Evolutionary conservation across 2,329 filamentous ascomycete genomes (phyloP), one percentile per base, ranked within the genome.

Genomic region (Curvularia spicifera): DNA sequence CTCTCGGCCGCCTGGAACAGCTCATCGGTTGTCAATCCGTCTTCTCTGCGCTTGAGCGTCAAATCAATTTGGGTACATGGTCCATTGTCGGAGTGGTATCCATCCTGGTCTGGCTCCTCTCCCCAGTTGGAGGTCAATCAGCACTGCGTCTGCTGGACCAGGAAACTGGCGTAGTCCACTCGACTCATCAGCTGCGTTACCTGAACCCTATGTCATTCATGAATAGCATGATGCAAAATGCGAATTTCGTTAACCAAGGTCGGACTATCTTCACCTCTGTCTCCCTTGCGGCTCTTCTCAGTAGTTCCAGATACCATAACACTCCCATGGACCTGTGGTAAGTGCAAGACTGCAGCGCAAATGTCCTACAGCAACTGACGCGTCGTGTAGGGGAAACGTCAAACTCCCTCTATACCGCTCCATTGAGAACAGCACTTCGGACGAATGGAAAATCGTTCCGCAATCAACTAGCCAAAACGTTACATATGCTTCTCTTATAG

Each of bases 121-220:
- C 71, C 5, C 71, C 71, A 1, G 58, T 74, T 12, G 71, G 71
- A 12, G 71, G 71, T 10, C 71, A 73, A 45, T 69, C 71, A 15
- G 69, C 71, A 1, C 63, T 74, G n/a, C 66, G 71, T 13, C 50
- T 73, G 4, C 45, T 72, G 4, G 45, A 56, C 13, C 59, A 62
- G 37, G 64, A 72, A 39, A 45, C 28, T 4, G 45, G 56, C 9
- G 48, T 59, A n/a, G 43, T 66, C 7, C 37, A 55, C 9, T 59
- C 59, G 5, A 65, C 56, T 22, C 57, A 42, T 18, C 62, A 61
- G 1, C 33, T 67, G 9, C 57, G 64, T 12, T 74, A 72, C 39
- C 49, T 74, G 46, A 50, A 57, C 29, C 67, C 69, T 1, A 18
- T 51, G 8, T 58, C 61, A 4, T 28, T 63, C 1, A 26, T 50